These are phyloP conservation scores for Sphagnum fallax DNA, from an alignment of 228 moss, liverwort and hornwort species.

Conservation along the genomic window DNA sequence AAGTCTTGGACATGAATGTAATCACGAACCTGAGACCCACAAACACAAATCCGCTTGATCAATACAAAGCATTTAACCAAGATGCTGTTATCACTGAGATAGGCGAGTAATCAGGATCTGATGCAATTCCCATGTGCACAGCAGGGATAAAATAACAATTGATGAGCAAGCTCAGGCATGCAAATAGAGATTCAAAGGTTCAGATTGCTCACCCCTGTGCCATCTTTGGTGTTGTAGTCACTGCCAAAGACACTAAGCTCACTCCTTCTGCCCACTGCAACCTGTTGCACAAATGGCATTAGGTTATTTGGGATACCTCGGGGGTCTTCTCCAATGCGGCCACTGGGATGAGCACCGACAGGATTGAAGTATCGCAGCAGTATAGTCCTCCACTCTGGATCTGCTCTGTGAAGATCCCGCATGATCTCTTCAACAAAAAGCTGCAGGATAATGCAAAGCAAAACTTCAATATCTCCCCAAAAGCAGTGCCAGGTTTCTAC, in stretches of 20 bases:
- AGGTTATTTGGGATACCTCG: constrained; percentile 92
- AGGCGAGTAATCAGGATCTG: too few relatives aligned
- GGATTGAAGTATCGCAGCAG: constrained; percentile 95
- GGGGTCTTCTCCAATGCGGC: constrained; percentile 89
- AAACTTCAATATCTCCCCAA: too few relatives aligned
- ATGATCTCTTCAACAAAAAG: constrained; percentile 91
- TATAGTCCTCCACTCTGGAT: constrained; percentile 82
- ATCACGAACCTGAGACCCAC: constrained; percentile 67
- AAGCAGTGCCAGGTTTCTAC: too few relatives aligned
- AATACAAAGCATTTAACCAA: too few relatives aligned
- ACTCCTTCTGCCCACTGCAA: constrained; percentile 86
- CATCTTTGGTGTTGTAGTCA: constrained; percentile 80
- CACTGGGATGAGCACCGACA: constrained; percentile 93
- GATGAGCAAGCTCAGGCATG: too few relatives aligned
- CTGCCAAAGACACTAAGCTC: constrained; percentile 61
- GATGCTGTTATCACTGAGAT: too few relatives aligned
- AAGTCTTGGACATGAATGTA: constrained; percentile 94
- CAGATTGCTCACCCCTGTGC: constrained; percentile 59
- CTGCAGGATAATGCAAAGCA: constrained; percentile 25
- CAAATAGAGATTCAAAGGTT: too few relatives aligned
- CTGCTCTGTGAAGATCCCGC: constrained; percentile 68
- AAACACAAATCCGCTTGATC: neutral
- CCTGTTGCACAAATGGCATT: constrained; percentile 98
- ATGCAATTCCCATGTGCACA: too few relatives aligned
- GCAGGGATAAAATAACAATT: too few relatives aligned